Conservation (phyloP, 495 filamentous ascomycete genomes). For the Aspergillus steynii region DNA sequence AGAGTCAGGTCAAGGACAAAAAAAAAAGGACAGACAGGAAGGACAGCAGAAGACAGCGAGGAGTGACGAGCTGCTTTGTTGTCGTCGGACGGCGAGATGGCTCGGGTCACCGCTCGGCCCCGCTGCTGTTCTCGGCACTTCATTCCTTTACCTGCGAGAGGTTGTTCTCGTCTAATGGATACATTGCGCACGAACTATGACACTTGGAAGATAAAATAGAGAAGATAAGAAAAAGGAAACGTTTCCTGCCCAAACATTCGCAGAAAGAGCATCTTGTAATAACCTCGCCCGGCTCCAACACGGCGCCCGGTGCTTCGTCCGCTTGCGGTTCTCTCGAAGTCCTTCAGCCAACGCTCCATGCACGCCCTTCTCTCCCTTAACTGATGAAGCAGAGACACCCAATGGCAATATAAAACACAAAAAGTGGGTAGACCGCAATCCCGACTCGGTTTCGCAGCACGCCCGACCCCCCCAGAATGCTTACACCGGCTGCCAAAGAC, state of each 20-base stretch:
- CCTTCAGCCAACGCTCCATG: background rate
- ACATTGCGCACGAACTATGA: background rate
- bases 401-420: conserved; percentile 93
- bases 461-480: conserved; percentile 92
- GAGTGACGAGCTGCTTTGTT: conserved; percentile 26
- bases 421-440: conserved; percentile 90
- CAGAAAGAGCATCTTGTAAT: too few relatives aligned
- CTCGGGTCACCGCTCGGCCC: conserved; percentile 29
- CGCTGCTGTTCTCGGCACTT: conserved; percentile 10
- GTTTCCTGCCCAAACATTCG: background rate
- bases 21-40: background rate
- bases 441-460: conserved; percentile 93
- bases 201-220: conserved; percentile 8
- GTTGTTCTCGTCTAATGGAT: too few relatives aligned
- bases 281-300: too few relatives aligned
- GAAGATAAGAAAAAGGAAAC: conserved; percentile 10
- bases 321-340: background rate
- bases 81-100: conserved; percentile 16
- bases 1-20: background rate
- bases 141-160: too few relatives aligned
- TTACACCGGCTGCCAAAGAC: conserved; percentile 93
- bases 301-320: background rate
- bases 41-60: conserved; percentile 3
- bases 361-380: conserved; percentile 38
- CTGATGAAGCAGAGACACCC: conserved; percentile 97